Evolutionary conservation across 2,329 filamentous ascomycete genomes (phyloP).

Genomic region (Thelonectria olida): DNA sequence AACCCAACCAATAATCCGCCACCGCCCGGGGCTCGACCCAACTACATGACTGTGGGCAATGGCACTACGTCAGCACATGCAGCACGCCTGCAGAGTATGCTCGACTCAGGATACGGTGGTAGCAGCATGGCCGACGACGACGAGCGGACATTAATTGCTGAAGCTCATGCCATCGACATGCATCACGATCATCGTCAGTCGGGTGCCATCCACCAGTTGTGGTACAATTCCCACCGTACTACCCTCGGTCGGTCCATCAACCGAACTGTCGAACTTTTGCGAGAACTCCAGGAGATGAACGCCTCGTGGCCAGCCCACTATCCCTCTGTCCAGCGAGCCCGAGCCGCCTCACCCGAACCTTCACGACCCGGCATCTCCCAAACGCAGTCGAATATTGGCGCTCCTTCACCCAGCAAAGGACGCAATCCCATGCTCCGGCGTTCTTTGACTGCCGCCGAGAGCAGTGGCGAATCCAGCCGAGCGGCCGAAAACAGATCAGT

Average conservation of each 20-base stretch:
- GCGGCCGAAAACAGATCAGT: slow-evolving; percentile 68
- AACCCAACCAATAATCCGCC: slow-evolving; percentile 40
- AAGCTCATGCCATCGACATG: slow-evolving; percentile 57
- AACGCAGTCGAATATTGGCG: slow-evolving; percentile 67
- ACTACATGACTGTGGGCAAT: slow-evolving; percentile 89
- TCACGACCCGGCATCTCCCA: slow-evolving; percentile 71
- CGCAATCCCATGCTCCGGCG: slow-evolving; percentile 68
- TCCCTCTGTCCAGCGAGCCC: slow-evolving; percentile 78
- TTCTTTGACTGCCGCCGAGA: slow-evolving; percentile 75
- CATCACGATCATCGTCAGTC: slow-evolving; percentile 64
- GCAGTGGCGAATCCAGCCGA: slow-evolving; percentile 75
- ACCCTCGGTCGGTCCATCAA: slow-evolving; percentile 89
- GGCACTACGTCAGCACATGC: slow-evolving; percentile 86
- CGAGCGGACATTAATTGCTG: slow-evolving; percentile 55
- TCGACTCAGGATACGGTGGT: slow-evolving; percentile 93
- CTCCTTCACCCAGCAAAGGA: slow-evolving; percentile 50
- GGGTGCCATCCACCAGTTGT: slow-evolving; percentile 89
- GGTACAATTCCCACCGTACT: slow-evolving; percentile 92
- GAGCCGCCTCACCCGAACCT: slow-evolving; percentile 52
- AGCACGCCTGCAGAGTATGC: slow-evolving; percentile 78
- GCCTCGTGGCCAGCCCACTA: slow-evolving; percentile 94
- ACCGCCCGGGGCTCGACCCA: slow-evolving; percentile 55
- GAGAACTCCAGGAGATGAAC: slow-evolving; percentile 88
- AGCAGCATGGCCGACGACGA: slow-evolving; percentile 79
- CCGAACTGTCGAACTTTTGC: slow-evolving; percentile 83